These are phyloP conservation scores for Leucosporidium yakuticum DNA, from an alignment of 768 basidiomycete species.

Conservation along the genomic window DNA sequence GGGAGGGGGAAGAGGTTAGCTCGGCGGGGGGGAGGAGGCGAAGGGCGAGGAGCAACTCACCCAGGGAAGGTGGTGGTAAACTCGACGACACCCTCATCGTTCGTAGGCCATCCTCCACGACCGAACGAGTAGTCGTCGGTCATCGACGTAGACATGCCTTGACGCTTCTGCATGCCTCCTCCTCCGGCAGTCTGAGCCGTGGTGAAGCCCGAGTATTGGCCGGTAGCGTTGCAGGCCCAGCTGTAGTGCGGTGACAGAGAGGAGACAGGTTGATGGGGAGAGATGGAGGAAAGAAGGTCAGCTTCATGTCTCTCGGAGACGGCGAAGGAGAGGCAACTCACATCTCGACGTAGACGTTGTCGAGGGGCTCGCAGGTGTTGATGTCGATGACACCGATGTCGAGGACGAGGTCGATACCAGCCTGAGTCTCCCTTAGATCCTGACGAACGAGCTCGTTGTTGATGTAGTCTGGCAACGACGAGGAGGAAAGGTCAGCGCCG, in stretches of 20 bases:
- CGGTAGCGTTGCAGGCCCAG: slow-evolving; percentile 14
- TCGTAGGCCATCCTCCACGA: slow-evolving; percentile 45
- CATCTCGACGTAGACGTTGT: slow-evolving; percentile 46
- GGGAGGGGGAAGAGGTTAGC: not conserved
- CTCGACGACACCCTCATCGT: slow-evolving; percentile 45
- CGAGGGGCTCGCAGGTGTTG: slow-evolving; percentile 45
- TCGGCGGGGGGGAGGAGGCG: no score
- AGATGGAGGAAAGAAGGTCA: not conserved
- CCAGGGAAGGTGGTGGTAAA: slow-evolving; percentile 43
- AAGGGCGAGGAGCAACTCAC: not conserved
- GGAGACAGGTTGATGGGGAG: not conserved
- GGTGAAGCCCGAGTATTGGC: slow-evolving; percentile 15
- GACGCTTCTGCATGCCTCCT: not conserved
- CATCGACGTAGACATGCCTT: not conserved
- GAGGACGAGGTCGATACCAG: slow-evolving; percentile 32
- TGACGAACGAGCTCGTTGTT: not conserved
- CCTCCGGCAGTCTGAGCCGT: not conserved
- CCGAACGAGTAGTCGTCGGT: slow-evolving; percentile 43
- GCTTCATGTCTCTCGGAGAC: no score
- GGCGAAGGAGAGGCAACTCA: slow-evolving; percentile 33
- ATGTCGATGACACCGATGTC: slow-evolving; percentile 47
- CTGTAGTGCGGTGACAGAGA: not conserved
- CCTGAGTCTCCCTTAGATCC: not conserved
- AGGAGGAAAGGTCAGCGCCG: slow-evolving; percentile 30
- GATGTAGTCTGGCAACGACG: not conserved